Evolutionary conservation across 2,329 filamentous ascomycete genomes (phyloP), one percentile per base, ranked within the genome.

Genomic region (Huntiella decipiens): DNA sequence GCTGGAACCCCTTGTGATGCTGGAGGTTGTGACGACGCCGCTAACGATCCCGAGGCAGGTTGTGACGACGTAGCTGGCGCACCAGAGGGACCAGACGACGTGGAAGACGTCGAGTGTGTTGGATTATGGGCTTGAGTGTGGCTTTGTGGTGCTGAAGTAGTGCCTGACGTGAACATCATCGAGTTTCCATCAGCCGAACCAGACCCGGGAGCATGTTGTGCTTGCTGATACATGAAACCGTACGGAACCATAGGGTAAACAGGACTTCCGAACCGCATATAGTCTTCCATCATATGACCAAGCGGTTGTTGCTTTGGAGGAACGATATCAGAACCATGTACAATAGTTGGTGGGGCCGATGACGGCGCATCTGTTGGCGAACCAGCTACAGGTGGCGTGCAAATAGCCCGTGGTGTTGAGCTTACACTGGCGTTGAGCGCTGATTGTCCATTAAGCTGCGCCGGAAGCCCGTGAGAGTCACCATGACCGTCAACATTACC

Each of bases 261-360:
- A 28, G 22, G 22, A 10, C 22, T 28, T 7, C 22, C 22, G 2
- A 28, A 28, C 7, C 22, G 43, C 34, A 46, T 35, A 15, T 46
- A 39, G 8, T 41, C 17, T 22, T 46, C 34, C 34, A 28, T 28
- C 39, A 47, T 33, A 36, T 47, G 40, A 4, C 33, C 19, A 28
- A 37, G 34, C 31, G 35, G 31, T 7, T 35, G 19, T 7, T 7
- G n/a, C 4, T 35, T 19, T 12, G 42, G 41, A n/a, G 13, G 33
- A 17, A 35, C 33, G 8, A 32, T 13, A 15, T 31, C 11, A 17
- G 42, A 17, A 12, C 32, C n/a, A 37, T 44, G 42, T 7, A 28
- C 22, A 28, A 50, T 45, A 16, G 44, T 28, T 35, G 48, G 48
- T 34, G 44, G 44, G 12, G 38, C 43, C n/a, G 43, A 49, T 15